A percentile compares a stretch with the other conserved stretches of the same genome.
Conservation (phyloP, 129 eudicot genomes). For the Mikania micrantha region DNA sequence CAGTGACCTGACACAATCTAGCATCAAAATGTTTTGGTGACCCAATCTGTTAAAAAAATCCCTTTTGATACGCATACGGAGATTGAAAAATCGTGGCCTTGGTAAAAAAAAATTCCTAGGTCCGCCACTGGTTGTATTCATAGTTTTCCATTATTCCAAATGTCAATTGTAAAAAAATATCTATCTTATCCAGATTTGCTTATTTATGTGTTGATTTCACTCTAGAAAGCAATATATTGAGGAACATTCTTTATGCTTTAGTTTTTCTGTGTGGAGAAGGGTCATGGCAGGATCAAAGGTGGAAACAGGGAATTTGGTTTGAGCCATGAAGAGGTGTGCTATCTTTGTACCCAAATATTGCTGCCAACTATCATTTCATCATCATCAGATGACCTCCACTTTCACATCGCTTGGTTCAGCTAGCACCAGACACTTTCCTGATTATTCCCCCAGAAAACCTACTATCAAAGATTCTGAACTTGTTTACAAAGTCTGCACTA, state of each 20-base stretch:
- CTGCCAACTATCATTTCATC: slow-evolving; percentile 12
- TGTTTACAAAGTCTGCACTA: slow-evolving; percentile 50
- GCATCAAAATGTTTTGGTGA: no score
- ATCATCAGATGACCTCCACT: slow-evolving; percentile 19
- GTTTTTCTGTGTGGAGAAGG: slow-evolving; percentile 36
- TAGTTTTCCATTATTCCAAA: no score
- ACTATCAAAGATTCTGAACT: slow-evolving; percentile 71
- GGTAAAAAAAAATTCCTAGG: no score
- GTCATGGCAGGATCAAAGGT: slow-evolving; percentile 21
- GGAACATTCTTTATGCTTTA: slow-evolving; percentile 25
- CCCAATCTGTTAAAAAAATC: no score
- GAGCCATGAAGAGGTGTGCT: slow-evolving; percentile 52
- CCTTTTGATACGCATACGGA: no score
- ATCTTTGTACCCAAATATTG: slow-evolving; percentile 23
- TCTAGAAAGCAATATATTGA: slow-evolving; percentile 26
- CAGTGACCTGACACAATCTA: no score
- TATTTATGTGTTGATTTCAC: neutral
- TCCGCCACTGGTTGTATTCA: no score
- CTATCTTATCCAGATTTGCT: neutral
- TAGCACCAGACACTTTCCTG: slow-evolving; percentile 57
- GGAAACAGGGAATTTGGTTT: slow-evolving; percentile 13
- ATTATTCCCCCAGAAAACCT: slow-evolving; percentile 80
- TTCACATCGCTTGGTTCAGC: slow-evolving; percentile 30
- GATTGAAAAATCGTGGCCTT: no score
- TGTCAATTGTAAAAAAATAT: neutral